These are phyloP conservation scores for Exophiala oligosperma DNA, from an alignment of 2,329 filamentous ascomycete species.

Conservation along the genomic window DNA sequence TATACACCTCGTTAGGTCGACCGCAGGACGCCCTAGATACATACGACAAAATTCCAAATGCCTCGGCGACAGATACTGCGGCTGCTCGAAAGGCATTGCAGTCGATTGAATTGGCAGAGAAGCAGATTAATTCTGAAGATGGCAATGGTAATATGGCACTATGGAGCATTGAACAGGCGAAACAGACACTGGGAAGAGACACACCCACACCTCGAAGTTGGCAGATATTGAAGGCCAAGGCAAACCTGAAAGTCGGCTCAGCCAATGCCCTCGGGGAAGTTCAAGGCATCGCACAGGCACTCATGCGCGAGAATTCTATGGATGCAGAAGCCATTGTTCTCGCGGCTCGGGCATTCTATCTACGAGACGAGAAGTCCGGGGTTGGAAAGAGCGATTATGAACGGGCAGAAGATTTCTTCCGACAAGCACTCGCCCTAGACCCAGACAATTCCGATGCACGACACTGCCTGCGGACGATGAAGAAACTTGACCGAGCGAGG, in stretches of 20 bases:
- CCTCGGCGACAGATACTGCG: constrained; percentile 80
- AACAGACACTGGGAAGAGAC: constrained; percentile 72
- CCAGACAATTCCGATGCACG: constrained; percentile 88
- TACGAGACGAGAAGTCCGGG: constrained; percentile 76
- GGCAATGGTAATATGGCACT: constrained; percentile 82
- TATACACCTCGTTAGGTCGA: constrained; percentile 83
- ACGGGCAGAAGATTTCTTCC: constrained; percentile 89
- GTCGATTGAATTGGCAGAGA: constrained; percentile 77
- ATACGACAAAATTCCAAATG: constrained; percentile 71
- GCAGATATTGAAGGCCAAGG: constrained; percentile 89
- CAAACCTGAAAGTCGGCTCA: constrained; percentile 88
- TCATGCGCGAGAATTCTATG: constrained; percentile 82
- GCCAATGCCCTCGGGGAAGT: constrained; percentile 87
- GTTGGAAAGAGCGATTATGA: constrained; percentile 47
- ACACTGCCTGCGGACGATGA: constrained; percentile 84
- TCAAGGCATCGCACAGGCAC: constrained; percentile 84
- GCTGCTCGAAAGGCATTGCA: constrained; percentile 69
- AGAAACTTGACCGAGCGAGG: constrained; percentile 91
- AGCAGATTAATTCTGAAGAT: constrained; percentile 71
- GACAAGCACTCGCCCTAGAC: constrained; percentile 84
- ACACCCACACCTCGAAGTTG: constrained; percentile 86
- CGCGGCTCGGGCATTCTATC: constrained; percentile 82
- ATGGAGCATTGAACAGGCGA: constrained; percentile 87
- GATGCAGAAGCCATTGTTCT: constrained; percentile 93
- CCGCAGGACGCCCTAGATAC: constrained; percentile 84